Conservation (phyloP, 202 grass and related monocot genomes). For the Bolboschoenoplectus hybrid region DNA sequence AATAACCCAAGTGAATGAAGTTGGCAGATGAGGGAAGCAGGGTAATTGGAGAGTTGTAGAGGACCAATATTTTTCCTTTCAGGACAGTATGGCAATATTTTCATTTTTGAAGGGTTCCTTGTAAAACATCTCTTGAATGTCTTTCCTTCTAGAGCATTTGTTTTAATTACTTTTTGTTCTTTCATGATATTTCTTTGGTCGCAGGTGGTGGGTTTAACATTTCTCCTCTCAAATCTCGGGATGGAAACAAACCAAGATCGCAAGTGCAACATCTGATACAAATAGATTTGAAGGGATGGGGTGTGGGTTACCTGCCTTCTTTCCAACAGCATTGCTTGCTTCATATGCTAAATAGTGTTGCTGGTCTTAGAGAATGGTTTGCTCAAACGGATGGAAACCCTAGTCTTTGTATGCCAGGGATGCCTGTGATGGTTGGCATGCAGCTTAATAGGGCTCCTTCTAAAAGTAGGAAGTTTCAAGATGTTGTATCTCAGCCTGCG, state of each 20-base stretch:
- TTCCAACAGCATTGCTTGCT: conserved; percentile 96
- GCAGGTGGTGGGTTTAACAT: conserved; percentile 96
- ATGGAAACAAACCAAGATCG: conserved; percentile 70
- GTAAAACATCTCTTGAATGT: not conserved
- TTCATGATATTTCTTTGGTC: conserved; percentile 32
- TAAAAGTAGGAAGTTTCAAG: conserved; percentile 66
- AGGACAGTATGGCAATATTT: not conserved
- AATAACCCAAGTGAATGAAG: not conserved
- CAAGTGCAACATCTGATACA: conserved; percentile 99
- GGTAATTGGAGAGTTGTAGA: not conserved
- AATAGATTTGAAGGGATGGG: conserved; percentile 99
- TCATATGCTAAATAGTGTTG: conserved; percentile 98
- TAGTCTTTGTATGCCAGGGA: conserved; percentile 56
- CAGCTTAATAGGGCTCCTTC: conserved; percentile 50
- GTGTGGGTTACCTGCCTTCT: conserved; percentile 73
- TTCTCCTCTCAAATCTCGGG: conserved; percentile 82
- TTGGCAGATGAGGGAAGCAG: not conserved
- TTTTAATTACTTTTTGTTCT: conserved; percentile 29
- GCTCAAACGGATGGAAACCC: conserved; percentile 87
- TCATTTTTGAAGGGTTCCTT: not conserved
- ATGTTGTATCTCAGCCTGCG: conserved; percentile 48
- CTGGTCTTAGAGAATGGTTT: conserved; percentile 98
- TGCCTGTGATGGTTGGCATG: conserved; percentile 85
- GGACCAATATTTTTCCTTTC: not conserved
- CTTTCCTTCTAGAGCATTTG: conserved; percentile 17